Evolutionary conservation across 768 basidiomycete genomes (phyloP), one percentile per base, ranked within the genome.

Genomic region (Amanita phalloides): DNA sequence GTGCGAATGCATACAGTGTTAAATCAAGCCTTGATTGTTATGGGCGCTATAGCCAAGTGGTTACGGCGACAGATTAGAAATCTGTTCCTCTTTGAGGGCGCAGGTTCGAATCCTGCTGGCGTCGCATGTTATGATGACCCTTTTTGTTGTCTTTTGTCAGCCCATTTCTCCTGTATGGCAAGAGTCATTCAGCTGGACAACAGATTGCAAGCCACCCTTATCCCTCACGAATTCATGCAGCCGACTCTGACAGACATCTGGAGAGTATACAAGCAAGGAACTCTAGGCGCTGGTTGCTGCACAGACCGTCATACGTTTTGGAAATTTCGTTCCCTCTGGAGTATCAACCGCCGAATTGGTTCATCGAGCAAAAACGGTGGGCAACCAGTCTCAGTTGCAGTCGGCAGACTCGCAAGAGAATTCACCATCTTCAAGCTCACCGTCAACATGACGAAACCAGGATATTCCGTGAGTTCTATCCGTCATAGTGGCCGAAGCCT

Each of bases 401-500:
- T 1, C 73, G 78, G 2, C 84, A 86, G 57, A 69, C 75, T 90
- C 5, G 89, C 78, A 17, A 77, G 89, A 55, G 90, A 92, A 0
- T 91, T 97, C 62, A 86, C 83, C 37, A 84, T 90, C 75, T 90
- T 96, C 70, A 93, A 89, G 63, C 65, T 88, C n/a, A 84, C 82
- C 1, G 71, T 87, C 21, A 69, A 86, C 59, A 67, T 99, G 56
- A 96, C 96, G 0, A 74, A 78, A 35, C 82, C 89, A 53, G 96
- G 96, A 1, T 86, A n/a, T n/a, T 95, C 53, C 74, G 91, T 94
- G 62, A 60, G 87, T 73, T 33, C 33, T 28, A 21, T 73, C 77
- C 14, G 80, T 90, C 33, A 74, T 86, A 10, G 68, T 84, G 30
- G 71, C 82, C 17, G 66, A n/a, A n/a, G n/a, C n/a, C 81, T 4